Conservation (phyloP, 163 green algal species). For the Prototheca cutis region DNA sequence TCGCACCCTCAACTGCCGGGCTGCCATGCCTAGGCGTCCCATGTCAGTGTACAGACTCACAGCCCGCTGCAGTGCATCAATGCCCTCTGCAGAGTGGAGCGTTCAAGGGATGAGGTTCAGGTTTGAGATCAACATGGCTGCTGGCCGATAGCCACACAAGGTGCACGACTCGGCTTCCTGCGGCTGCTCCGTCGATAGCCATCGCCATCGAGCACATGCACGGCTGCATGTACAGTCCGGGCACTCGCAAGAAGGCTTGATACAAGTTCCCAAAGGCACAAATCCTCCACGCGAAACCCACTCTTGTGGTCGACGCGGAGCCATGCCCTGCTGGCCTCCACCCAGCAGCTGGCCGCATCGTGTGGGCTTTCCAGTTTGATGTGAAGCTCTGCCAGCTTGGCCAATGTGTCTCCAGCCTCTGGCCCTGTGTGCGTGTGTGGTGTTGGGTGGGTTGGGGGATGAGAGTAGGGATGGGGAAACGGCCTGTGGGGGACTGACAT, state of each 20-base stretch:
- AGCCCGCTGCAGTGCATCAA: slow-evolving; percentile 56
- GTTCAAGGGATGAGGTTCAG: too few relatives aligned
- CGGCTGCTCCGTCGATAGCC: too few relatives aligned
- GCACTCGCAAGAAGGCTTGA: too few relatives aligned
- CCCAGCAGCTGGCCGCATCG: slow-evolving; percentile 69
- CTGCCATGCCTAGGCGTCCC: slow-evolving; percentile 86
- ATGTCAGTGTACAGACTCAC: slow-evolving; percentile 87
- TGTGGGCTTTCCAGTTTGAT: slow-evolving; percentile 80
- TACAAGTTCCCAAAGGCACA: too few relatives aligned
- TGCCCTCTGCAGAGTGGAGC: slow-evolving; percentile 34
- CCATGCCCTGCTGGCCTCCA: slow-evolving; percentile 78
- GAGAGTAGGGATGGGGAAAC: too few relatives aligned
- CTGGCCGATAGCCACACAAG: too few relatives aligned
- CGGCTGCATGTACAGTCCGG: too few relatives aligned
- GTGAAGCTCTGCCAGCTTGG: slow-evolving; percentile 63
- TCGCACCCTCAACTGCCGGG: slow-evolving; percentile 61
- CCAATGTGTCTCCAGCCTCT: slow-evolving; percentile 63
- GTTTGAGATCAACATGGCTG: too few relatives aligned
- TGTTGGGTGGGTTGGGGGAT: background rate
- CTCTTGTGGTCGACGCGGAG: slow-evolving; percentile 50
- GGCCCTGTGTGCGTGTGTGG: slow-evolving; percentile 31
- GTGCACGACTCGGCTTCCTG: too few relatives aligned
- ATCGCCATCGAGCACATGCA: too few relatives aligned
- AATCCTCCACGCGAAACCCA: too few relatives aligned
- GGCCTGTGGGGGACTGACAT: too few relatives aligned